Evolutionary conservation across 1,139 yeast genomes (phyloP), one percentile per base, ranked within the genome.

Genomic region (Saccharomyces hybrid): DNA sequence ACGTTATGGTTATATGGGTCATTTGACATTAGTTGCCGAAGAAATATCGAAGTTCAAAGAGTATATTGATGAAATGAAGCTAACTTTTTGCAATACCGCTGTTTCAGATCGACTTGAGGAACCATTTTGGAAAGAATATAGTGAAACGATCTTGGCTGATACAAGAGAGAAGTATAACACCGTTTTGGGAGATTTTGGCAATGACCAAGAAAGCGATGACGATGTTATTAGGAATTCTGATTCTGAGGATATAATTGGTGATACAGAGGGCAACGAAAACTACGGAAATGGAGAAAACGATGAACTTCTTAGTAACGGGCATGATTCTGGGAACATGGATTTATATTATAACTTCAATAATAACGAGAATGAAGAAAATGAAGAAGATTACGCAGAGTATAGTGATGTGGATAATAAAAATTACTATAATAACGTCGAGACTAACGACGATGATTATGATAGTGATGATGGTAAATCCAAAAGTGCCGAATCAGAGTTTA

Each of bases 1-100:
- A 55, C 77, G 98, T 60, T 76, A 91, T 54, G 99, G 99, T 1
- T 93, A 88, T 71, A 93, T 91, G 96, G 99, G 99, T 38, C 99
- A 93, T 71, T 76, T 93, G 66, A 91, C 96, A 0, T 76, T 93
- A 56, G 91, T 93, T 58, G 96, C 97, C 5, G 99, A 93, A 69
- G 99, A 93, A 69, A 96, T 93, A 46, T 97, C 93, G 55, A 93
- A 93, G 71, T 93, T 93, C 68, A 85, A 73, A 2, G 70, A 73
- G 9, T 64, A 67, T 54, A 66, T 72, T 52, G 68, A 68, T 14
- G 71, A 68, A 54, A 64, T 67, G 67, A 71, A 71, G 47, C 63
- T 64, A 23, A 66, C 68, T 1, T 59, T 71, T 51, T 63, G 69
- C 46, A 59, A 64, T 47, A 52, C 60, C 9, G 61, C 61, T 13